phyloP scores from a whole-genome alignment of 1,139 yeast genomes.

The Blastobotrys serpentis region DNA sequence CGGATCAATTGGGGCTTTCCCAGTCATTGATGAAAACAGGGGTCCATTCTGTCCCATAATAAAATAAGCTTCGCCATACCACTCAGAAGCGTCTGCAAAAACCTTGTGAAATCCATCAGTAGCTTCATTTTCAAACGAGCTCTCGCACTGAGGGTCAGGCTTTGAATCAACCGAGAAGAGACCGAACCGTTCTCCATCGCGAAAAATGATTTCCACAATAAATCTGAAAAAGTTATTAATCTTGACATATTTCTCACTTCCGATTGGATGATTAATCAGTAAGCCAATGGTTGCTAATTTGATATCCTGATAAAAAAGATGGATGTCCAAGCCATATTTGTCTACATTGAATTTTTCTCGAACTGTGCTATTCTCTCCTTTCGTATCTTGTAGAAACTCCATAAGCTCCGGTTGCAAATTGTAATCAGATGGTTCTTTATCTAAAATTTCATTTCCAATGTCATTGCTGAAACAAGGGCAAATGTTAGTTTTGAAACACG shows the following conservation, averaged over 20 bases:
- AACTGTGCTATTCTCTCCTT: conserved; percentile 17
- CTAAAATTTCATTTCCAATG: conserved; percentile 14
- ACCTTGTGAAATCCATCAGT: conserved; percentile 66
- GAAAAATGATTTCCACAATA: conserved; percentile 64
- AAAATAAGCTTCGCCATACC: conserved; percentile 65
- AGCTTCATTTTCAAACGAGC: conserved; percentile 38
- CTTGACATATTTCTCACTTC: conserved; percentile 55
- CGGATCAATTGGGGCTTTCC: conserved; percentile 65
- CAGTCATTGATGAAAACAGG: conserved; percentile 63
- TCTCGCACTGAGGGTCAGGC: conserved; percentile 15
- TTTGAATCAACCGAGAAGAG: conserved; percentile 31
- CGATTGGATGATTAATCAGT: conserved; percentile 52
- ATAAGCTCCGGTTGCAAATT: conserved; percentile 11
- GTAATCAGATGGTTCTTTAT: conserved; percentile 11
- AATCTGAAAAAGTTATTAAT: conserved; percentile 71
- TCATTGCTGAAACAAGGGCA: conserved; percentile 14
- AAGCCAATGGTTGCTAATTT: conserved; percentile 58
- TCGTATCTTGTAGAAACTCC: conserved; percentile 14
- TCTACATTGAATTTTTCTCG: conserved; percentile 18
- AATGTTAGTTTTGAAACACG: conserved; percentile 11
- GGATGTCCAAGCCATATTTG: conserved; percentile 21
- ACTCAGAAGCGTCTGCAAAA: conserved; percentile 54
- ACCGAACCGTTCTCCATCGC: conserved; percentile 62
- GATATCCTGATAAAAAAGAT: conserved; percentile 64
- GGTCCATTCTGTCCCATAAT: conserved; percentile 54